Conservation (phyloP, 2,329 filamentous ascomycete genomes). For the Sporothrix pallida region DNA sequence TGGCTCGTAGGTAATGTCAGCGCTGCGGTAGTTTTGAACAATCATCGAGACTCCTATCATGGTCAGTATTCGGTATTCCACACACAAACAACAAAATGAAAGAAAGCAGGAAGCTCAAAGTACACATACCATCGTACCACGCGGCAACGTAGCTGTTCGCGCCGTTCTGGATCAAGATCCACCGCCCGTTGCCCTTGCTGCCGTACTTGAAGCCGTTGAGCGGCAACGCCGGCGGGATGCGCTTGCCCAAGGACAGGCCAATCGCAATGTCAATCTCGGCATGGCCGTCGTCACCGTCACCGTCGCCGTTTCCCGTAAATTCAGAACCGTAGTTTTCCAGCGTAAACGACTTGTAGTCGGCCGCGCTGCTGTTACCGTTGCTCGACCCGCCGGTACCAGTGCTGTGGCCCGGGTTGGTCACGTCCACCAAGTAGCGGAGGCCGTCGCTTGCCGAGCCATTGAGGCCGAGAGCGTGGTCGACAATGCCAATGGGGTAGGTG, state of each 20-base stretch:
- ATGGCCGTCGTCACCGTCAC: constrained; percentile 37
- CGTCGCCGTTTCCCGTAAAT: constrained; percentile 10
- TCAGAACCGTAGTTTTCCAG: constrained; percentile 38
- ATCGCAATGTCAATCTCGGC: not conserved
- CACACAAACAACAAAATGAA: constrained; percentile 4
- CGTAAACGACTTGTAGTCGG: constrained; percentile 47
- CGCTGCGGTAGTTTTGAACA: constrained; percentile 45
- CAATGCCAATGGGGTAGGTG: constrained; percentile 47
- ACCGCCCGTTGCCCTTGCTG: constrained; percentile 38
- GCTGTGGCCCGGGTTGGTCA: constrained; percentile 43
- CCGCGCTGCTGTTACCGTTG: constrained; percentile 39
- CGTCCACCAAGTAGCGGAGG: constrained; percentile 45
- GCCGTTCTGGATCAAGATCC: constrained; percentile 46
- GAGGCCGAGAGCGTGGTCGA: constrained; percentile 48
- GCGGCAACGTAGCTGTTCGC: constrained; percentile 44
- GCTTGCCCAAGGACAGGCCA: not conserved
- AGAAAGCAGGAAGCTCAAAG: not conserved
- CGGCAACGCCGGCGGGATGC: constrained; percentile 16
- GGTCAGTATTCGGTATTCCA: not conserved
- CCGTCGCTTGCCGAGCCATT: constrained; percentile 41
- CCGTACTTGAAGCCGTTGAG: constrained; percentile 36
- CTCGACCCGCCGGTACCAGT: constrained; percentile 35
- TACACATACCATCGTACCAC: constrained; percentile 49
- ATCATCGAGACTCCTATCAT: constrained; percentile 41
- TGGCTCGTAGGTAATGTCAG: constrained; percentile 45